Evolutionary conservation across 116 monocot genomes (phyloP), one percentile per base, ranked within the genome.

Genomic region (Dioscorea cayenensis): DNA sequence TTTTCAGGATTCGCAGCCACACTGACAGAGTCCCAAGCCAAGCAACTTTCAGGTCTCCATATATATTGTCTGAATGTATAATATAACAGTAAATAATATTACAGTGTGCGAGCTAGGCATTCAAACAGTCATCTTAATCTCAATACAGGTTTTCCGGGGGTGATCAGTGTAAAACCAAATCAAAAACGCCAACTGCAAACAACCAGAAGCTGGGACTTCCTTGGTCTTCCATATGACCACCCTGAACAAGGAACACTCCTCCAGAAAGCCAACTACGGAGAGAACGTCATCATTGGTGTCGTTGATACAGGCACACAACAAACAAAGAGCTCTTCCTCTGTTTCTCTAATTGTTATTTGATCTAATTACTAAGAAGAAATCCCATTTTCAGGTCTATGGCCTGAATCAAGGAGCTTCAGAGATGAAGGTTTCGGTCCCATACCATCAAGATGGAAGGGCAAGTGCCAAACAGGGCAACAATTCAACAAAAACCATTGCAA

Each of bases 401-500:
- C 91, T 3, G 87, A 87, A 76, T 87, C 85, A 1, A 29, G 19
- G n/a, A 91, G 84, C 73, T 87, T 91, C 23, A 28, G 37, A 2
- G 85, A 76, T 52, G 37, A 61, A 0, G 82, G 84, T 0, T 87
- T 75, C 27, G 78, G 75, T 21, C 79, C 87, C 1, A 43, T 82
- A 7, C 87, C 84, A 2, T 66, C 84, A 0, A 50, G 76, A 9
- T 91, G 88, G 88, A 85, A 83, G 61, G 91, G 91, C n/a, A 77
- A 11, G 20, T 91, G 91, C 58, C 68, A 80, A 29, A 25, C 64
- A 0, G 80, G 76, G 6, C 63, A 69, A 13, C 11, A 17, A 5
- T 89, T 89, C 17, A 19, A 51, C 0, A 22, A 77, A 17, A 68
- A 20, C 50, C 69, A 70, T 3, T 91, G 88, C 66, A 88, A 21